Evolutionary conservation across 352 stramenopile genomes (phyloP).

Genomic region (Phytophthora ramorum): DNA sequence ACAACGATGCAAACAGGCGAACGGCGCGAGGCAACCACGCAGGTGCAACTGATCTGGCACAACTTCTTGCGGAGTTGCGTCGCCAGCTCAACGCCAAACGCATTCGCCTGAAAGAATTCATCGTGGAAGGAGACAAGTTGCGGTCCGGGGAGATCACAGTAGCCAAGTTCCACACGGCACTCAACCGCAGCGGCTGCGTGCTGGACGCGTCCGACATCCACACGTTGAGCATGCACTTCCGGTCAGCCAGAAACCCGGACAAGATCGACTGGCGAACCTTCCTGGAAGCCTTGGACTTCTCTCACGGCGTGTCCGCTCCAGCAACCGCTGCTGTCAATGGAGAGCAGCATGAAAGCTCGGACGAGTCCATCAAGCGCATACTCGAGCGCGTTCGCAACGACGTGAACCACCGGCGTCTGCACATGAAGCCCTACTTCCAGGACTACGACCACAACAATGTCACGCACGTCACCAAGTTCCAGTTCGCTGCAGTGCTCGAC

Average conservation of each 20-base stretch:
- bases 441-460: slow-evolving; percentile 87
- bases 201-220: slow-evolving; percentile 69
- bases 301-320: slow-evolving; percentile 21
- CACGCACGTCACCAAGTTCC: slow-evolving; percentile 78
- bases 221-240: slow-evolving; percentile 71
- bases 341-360: slow-evolving; percentile 8
- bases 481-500: slow-evolving; percentile 85
- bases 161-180: slow-evolving; percentile 86
- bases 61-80: slow-evolving; percentile 65
- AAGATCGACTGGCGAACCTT: slow-evolving; percentile 86
- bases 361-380: slow-evolving; percentile 43
- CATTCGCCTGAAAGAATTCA: slow-evolving; percentile 86
- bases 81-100: slow-evolving; percentile 70
- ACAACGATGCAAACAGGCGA: slow-evolving; percentile 41
- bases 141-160: slow-evolving; percentile 83
- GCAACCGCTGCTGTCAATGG: neutral
- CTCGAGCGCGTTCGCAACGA: slow-evolving; percentile 58
- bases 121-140: slow-evolving; percentile 81
- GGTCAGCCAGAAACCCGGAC: slow-evolving; percentile 63
- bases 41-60: slow-evolving; percentile 37
- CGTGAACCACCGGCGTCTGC: slow-evolving; percentile 67
- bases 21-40: slow-evolving; percentile 36
- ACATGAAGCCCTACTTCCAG: slow-evolving; percentile 91
- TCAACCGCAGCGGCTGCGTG: slow-evolving; percentile 82
- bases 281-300: slow-evolving; percentile 62